Evolutionary conservation across 345 rosid species (phyloP), one percentile per base, ranked within the genome.

Genomic region (Aquilaria yunnanensis): DNA sequence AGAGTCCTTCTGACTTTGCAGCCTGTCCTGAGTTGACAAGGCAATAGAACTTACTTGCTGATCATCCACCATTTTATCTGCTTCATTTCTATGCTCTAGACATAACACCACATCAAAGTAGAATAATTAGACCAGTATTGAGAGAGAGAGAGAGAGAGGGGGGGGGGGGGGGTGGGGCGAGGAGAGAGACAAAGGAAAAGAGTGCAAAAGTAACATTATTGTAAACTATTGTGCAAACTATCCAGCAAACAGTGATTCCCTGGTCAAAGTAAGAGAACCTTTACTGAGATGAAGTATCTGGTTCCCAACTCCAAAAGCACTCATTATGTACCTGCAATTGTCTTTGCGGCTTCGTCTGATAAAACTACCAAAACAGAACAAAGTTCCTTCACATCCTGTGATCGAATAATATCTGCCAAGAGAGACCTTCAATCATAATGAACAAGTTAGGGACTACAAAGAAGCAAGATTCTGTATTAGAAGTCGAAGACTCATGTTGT

Each of bases 331-430:
- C 98, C 99, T 76, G 80, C 80, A 67, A 91, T 66, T 51, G 89
- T 78, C 75, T 81, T 91, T 37, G 88, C 96, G 64, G 96, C 81
- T 80, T 86, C 92, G 67, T 76, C 79, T 2, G 97, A 78, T 72
- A 83, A 62, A 56, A 94, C 75, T 45, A 86, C 98, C 78, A 95
- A 77, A 67, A 91, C 97, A 56, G 99, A 89, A 80, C 99, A 95
- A 75, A 95, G 94, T 62, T 89, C 99, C 83, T 78, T 89, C 69
- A 95, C 70, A 70, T 91, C 99, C 64, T 83, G 87, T 1, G 97
- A 87, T 79, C 89, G 89, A 68, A 95, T 89, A 67, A 89, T 85
- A 72, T 87, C 99, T 41, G 99, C 98, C 70, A 95, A 76, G 66
- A 91, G 90, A 54, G 99, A 91, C 88, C 99, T 95, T 76, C 67